These are phyloP conservation scores for Penicillium angulare DNA, from an alignment of 495 filamentous ascomycete species.

Conservation along the genomic window DNA sequence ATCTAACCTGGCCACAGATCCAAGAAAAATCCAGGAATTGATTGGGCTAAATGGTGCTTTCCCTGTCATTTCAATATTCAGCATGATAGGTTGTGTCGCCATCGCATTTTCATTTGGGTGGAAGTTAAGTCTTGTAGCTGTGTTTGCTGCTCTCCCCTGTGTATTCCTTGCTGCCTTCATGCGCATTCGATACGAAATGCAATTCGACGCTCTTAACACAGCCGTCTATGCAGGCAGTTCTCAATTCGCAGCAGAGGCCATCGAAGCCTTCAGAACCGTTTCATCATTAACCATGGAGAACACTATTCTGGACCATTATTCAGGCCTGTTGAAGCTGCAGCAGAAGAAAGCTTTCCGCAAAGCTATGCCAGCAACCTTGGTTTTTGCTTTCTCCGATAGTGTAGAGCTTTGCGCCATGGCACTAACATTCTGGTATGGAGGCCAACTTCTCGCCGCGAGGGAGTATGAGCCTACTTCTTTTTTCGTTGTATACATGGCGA, in stretches of 20 bases:
- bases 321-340: constrained; percentile 48
- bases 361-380: constrained; percentile 42
- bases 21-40: constrained; percentile 61
- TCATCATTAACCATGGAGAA: constrained; percentile 53
- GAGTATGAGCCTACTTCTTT: constrained; percentile 53
- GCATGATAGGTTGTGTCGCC: constrained; percentile 52
- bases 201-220: constrained; percentile 57
- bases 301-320: constrained; percentile 47
- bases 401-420: constrained; percentile 53
- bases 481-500: constrained; percentile 58
- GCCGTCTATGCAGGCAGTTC: constrained; percentile 55
- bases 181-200: constrained; percentile 48
- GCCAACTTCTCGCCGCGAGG: constrained; percentile 47
- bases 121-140: constrained; percentile 59
- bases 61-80: constrained; percentile 42
- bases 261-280: constrained; percentile 57
- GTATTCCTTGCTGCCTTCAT: constrained; percentile 53
- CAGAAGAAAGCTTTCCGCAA: constrained; percentile 49
- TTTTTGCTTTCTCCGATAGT: constrained; percentile 39
- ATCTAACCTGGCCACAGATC: constrained; percentile 54
- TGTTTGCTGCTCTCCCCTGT: constrained; percentile 53
- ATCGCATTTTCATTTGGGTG: constrained; percentile 59
- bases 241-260: constrained; percentile 57
- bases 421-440: constrained; percentile 61
- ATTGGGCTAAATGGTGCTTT: constrained; percentile 44